Evolutionary conservation across 352 stramenopile species (phyloP), one percentile per base, ranked within the genome.

Genomic region (Phytopythium sindhum): DNA sequence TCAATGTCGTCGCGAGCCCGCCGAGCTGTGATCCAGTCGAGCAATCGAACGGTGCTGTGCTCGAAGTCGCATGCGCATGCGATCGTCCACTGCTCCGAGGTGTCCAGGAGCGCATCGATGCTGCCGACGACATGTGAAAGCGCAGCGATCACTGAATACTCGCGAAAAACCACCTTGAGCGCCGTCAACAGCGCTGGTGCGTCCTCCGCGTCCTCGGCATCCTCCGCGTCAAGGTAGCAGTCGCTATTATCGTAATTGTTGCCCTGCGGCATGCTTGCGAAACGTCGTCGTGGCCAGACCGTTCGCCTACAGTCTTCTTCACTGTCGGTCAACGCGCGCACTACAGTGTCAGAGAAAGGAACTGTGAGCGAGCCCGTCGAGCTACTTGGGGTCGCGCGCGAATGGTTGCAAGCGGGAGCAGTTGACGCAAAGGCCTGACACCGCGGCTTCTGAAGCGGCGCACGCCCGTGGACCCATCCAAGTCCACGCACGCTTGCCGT

Each of bases 81-180:
- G 54, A 76, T 73, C 60, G 41, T 68, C 66, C 66, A 76, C 21
- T 71, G 58, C 37, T 68, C 66, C 8, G 69, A 76, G 19, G 62
- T 62, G n/a, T 76, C 69, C 3, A 76, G 50, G 8, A 73, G 44
- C 15, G 65, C 62, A 26, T 76, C 69, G 29, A 76, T 56, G 3
- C 50, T 58, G 24, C 66, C 50, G 19, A 76, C 58, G 54, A 76
- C 66, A 50, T 72, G 68, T 23, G 68, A 55, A 33, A 76, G 54
- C 23, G 62, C 59, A 63, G 48, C 66, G 55, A 71, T 31, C 15
- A 37, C n/a, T 21, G 59, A 51, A 39, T 73, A 56, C 39, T 69
- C 57, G 52, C 62, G 66, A 45, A 73, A 45, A 19, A 73, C 66
- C 0, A 73, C 66, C 1, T n/a, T 37, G 15, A 75, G 66, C 23